Conservation (phyloP, 2,329 filamentous ascomycete species). For the Chrysoporthe deuterocubensis region DNA sequence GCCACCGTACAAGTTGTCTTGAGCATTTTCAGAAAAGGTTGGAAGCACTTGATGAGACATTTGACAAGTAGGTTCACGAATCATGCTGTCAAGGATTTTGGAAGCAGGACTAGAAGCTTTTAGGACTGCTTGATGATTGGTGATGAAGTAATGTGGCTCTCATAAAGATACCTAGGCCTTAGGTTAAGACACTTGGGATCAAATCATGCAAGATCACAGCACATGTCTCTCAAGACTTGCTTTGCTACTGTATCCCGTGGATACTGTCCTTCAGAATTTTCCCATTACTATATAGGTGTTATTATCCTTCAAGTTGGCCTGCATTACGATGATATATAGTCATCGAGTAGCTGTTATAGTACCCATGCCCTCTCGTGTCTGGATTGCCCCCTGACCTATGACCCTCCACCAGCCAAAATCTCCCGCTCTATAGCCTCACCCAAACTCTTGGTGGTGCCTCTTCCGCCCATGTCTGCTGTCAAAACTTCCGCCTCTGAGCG, state of each 20-base stretch:
- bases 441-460: slow-evolving; percentile 59
- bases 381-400: background rate
- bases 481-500: slow-evolving; percentile 54
- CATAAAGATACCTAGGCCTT: background rate
- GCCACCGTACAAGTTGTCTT: background rate
- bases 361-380: background rate
- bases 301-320: background rate
- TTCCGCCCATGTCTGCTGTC: slow-evolving; percentile 64
- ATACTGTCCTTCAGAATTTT: background rate
- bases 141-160: background rate
- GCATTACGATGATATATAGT: background rate
- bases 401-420: slow-evolving; percentile 25
- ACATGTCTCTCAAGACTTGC: background rate
- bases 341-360: too few species aligned
- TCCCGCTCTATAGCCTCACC: slow-evolving; percentile 53
- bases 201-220: background rate
- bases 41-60: background rate
- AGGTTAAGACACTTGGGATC: background rate
- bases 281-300: background rate
- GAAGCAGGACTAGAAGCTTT: background rate
- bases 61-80: background rate
- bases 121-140: background rate
- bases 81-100: background rate
- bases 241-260: too few species aligned
- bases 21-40: background rate